These are phyloP conservation scores for Rhizopogon rudus DNA, from an alignment of 768 basidiomycete species.

Conservation along the genomic window DNA sequence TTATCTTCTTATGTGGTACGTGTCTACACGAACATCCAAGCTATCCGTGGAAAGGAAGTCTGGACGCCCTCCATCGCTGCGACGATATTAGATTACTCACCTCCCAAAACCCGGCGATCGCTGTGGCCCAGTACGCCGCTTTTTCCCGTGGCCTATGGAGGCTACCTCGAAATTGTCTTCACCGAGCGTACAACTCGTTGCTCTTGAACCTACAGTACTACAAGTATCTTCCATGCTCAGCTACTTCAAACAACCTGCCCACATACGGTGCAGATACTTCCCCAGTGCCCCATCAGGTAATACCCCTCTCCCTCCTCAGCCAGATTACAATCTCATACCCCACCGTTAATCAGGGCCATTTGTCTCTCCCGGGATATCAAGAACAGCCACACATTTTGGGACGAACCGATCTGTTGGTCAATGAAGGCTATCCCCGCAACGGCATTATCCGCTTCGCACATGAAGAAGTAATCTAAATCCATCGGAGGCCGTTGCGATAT, in stretches of 20 bases:
- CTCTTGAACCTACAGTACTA: background rate
- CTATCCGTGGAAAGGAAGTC: conserved; percentile 14
- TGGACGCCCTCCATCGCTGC: conserved; percentile 19
- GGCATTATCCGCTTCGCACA: no score
- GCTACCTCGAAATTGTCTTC: background rate
- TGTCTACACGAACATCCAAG: conserved; percentile 16
- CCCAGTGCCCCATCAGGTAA: conserved; percentile 1
- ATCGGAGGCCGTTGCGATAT: no score
- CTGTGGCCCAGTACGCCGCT: background rate
- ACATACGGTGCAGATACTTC: background rate
- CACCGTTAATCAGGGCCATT: background rate
- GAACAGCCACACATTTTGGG: no score
- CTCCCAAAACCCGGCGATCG: background rate
- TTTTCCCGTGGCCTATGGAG: conserved; percentile 1
- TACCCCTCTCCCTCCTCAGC: conserved; percentile 9
- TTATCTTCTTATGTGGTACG: conserved; percentile 17
- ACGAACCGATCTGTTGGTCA: no score
- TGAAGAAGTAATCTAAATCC: no score
- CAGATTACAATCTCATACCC: conserved; percentile 8
- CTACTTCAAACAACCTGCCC: no score
- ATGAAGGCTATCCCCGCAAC: no score
- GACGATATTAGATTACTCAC: no score
- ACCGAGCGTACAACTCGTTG: conserved; percentile 7
- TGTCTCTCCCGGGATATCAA: background rate
- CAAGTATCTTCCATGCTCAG: background rate